A percentile compares a stretch with the other conserved stretches of the same genome.
Conservation (phyloP, 352 stramenopile species). For the Blastocystis sp. region DNA sequence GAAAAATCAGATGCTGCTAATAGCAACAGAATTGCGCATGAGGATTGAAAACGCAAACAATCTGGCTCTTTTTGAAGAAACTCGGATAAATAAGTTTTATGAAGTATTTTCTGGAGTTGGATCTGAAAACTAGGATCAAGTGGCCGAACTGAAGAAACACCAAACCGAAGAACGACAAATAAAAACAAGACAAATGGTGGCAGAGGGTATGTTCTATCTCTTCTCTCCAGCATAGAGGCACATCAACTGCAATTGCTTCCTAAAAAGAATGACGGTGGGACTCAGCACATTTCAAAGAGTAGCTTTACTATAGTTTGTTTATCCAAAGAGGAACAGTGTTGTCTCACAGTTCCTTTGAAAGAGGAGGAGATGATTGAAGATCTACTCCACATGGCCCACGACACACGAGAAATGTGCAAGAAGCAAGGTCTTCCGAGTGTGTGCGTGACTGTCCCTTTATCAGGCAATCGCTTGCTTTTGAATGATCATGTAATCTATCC, state of each 20-base stretch:
- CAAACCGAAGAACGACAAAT: constrained; percentile 8
- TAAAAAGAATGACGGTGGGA: not conserved
- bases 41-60: constrained; percentile 28
- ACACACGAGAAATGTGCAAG: not conserved
- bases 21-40: constrained; percentile 24
- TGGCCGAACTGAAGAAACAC: not conserved
- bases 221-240: not conserved
- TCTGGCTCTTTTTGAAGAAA: constrained; percentile 13
- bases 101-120: not conserved
- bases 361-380: constrained; percentile 34
- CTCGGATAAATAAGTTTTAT: constrained; percentile 35
- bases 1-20: constrained; percentile 12
- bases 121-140: not conserved
- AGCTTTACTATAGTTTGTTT: not conserved
- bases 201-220: not conserved
- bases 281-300: not conserved
- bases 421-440: not conserved
- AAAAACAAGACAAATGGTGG: constrained; percentile 3
- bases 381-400: constrained; percentile 19
- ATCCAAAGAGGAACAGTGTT: constrained; percentile 24
- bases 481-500: constrained; percentile 52
- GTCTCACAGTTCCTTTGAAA: not conserved
- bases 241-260: not conserved
- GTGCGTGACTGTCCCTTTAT: not conserved
- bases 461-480: constrained; percentile 7